phyloP scores from a whole-genome alignment of 2,329 filamentous ascomycete species.

The Penicillium fuscoglaucum region DNA sequence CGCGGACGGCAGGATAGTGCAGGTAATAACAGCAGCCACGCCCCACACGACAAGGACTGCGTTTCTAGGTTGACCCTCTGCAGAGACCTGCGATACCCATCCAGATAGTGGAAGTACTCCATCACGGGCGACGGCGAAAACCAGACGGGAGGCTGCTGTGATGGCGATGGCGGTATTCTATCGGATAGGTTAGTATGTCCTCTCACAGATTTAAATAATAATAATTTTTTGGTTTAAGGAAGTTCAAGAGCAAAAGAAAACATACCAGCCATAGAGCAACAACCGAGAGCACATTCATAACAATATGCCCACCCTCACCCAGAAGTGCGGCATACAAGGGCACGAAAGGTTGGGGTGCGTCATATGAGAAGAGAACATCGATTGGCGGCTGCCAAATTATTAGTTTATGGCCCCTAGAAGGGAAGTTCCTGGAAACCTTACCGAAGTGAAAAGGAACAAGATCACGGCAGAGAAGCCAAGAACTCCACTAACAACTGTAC shows the following conservation, averaged over 20 bases:
- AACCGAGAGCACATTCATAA: constrained; percentile 58
- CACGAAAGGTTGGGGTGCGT: constrained; percentile 60
- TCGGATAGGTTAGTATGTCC: background rate
- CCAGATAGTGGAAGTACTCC: constrained; percentile 60
- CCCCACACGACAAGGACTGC: constrained; percentile 60
- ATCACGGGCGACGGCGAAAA: constrained; percentile 63
- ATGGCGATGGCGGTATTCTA: constrained; percentile 61
- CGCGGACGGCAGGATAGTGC: constrained; percentile 58
- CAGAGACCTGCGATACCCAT: constrained; percentile 57
- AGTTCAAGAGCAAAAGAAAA: no score
- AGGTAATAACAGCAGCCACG: constrained; percentile 56
- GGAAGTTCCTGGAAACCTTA: background rate
- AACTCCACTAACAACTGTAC: constrained; percentile 57
- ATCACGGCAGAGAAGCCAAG: constrained; percentile 59
- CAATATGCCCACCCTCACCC: constrained; percentile 57
- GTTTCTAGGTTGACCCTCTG: constrained; percentile 59
- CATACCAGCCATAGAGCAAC: constrained; percentile 25
- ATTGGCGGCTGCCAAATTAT: background rate
- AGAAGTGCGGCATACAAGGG: constrained; percentile 58
- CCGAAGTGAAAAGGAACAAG: constrained; percentile 59
- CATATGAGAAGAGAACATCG: constrained; percentile 34
- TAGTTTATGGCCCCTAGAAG: background rate
- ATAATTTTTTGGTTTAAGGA: no score
- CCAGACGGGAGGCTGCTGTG: constrained; percentile 59
- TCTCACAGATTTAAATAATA: background rate